A percentile compares a stretch with the other conserved stretches of the same genome.
Conservation (phyloP, 2,329 filamentous ascomycete genomes). For the Hypoxylon sp. region DNA sequence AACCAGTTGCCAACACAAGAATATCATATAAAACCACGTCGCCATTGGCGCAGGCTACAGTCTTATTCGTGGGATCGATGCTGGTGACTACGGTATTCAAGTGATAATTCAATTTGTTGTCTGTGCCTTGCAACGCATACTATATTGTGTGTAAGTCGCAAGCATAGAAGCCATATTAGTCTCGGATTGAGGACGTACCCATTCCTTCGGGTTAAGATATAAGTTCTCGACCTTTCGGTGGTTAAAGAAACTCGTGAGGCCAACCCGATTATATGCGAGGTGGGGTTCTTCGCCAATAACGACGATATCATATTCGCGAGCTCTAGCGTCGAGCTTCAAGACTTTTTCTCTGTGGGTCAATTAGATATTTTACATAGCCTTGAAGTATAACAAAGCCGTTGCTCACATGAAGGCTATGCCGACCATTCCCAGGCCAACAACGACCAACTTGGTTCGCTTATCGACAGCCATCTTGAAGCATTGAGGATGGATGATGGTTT, state of each 20-base stretch:
- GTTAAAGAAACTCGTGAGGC: conserved; percentile 89
- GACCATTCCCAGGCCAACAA: conserved; percentile 94
- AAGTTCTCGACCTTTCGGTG: conserved; percentile 87
- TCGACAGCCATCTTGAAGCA: conserved; percentile 61
- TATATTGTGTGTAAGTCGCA: conserved; percentile 52
- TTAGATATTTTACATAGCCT: conserved; percentile 23
- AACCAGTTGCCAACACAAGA: conserved; percentile 88
- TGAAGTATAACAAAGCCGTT: background rate
- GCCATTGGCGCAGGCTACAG: conserved; percentile 79
- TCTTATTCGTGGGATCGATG: conserved; percentile 75
- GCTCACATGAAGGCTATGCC: conserved; percentile 89
- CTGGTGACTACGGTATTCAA: conserved; percentile 81
- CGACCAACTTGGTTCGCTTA: conserved; percentile 77
- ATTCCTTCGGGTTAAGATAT: conserved; percentile 88
- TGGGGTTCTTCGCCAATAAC: conserved; percentile 92
- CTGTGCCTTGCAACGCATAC: conserved; percentile 75
- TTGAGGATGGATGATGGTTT: background rate
- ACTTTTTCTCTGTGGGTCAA: conserved; percentile 79
- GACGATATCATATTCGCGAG: conserved; percentile 82
- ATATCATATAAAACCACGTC: conserved; percentile 81
- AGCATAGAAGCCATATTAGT: background rate
- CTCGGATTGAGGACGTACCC: conserved; percentile 68
- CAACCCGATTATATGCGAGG: conserved; percentile 91
- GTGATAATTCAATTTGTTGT: conserved; percentile 80
- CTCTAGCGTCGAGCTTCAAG: conserved; percentile 83